Percentiles rank a stretch among this genome's conserved stretches.
phyloP scores from a whole-genome alignment of 202 grass and related monocot species.

The Alloteropsis angusta region DNA sequence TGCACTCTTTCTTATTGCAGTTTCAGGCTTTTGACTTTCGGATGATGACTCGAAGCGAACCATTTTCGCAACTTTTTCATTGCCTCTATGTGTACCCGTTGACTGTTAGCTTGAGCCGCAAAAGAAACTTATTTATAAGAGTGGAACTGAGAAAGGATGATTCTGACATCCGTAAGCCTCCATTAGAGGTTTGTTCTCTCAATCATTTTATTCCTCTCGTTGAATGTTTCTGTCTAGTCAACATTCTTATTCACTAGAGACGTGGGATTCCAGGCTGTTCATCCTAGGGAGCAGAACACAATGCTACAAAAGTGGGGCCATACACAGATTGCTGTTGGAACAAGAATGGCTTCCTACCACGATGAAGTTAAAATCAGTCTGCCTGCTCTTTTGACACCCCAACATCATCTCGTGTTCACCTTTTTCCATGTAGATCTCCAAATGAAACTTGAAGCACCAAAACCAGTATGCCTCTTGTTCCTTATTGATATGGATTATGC shows the following conservation, averaged over 20 bases:
- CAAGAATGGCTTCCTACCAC: slow-evolving; percentile 80
- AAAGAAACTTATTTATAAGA: slow-evolving; percentile 90
- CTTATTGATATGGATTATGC: slow-evolving; percentile 11
- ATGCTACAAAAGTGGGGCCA: slow-evolving; percentile 76
- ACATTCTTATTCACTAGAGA: slow-evolving; percentile 27
- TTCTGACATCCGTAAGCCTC: slow-evolving; percentile 75
- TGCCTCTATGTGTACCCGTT: slow-evolving; percentile 88
- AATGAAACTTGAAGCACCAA: slow-evolving; percentile 92
- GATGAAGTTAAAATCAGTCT: slow-evolving; percentile 97
- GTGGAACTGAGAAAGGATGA: slow-evolving; percentile 93
- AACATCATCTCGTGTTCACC: slow-evolving; percentile 97
- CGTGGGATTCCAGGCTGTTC: slow-evolving; percentile 58
- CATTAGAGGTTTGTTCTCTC: slow-evolving; percentile 64
- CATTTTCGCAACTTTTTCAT: slow-evolving; percentile 91
- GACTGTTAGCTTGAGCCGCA: slow-evolving; percentile 84
- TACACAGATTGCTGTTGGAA: slow-evolving; percentile 80
- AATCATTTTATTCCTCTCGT: slow-evolving; percentile 6
- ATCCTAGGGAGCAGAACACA: slow-evolving; percentile 60
- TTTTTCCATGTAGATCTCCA: slow-evolving; percentile 94
- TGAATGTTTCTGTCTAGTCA: slow-evolving; percentile 24
- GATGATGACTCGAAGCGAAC: slow-evolving; percentile 78
- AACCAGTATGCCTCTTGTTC: slow-evolving; percentile 58
- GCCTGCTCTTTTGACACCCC: slow-evolving; percentile 79
- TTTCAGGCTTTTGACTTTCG: slow-evolving; percentile 86
- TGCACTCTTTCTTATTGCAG: slow-evolving; percentile 45